Evolutionary conservation across 202 grass and related monocot species (phyloP), one percentile per base, ranked within the genome.

Genomic region (Bolboschoenoplectus hybrid): DNA sequence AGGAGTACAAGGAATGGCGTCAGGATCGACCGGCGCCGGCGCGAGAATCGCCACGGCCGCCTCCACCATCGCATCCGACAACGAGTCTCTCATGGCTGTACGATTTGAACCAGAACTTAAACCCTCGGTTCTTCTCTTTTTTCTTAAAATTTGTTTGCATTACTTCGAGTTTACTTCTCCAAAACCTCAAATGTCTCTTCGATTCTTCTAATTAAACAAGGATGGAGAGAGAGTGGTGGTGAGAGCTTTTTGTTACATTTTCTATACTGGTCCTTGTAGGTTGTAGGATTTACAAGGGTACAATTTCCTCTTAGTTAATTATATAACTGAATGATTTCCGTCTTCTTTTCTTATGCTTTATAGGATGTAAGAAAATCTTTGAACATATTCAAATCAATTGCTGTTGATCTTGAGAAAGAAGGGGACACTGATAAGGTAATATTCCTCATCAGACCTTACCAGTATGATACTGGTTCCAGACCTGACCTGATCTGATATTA

Each of bases 331-430:
- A 45, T 74, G n/a, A 11, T 34, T 17, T 9, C 43, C 43, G 26
- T 39, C 7, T 12, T 84, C 13, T 66, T 38, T 13, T 47, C 10
- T 70, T 81, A 60, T 57, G 67, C 13, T 44, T 69, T 43, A 0
- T 86, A 98, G 96, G 96, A 95, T 34, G 95, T 95, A 43, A 93
- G 93, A 55, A 98, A 90, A 89, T 84, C 87, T 19, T 7, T 94
- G n/a, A 61, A 45, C 72, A 77, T 63, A 80, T 94, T 91, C 72
- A 98, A 85, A 83, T 72, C 69, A 32, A 20, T 98, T 50, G 96
- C 90, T 50, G 69, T 95, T 1, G 90, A 91, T 16, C 88, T 81
- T 79, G 96, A 98, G 93, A 95, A 41, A 88, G 81, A 87, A 17
- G 82, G 74, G 2, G 81, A 86, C 36, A 74, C 86, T 26, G 87